Conservation (phyloP, 2,329 filamentous ascomycete species). For the Cladosporium halotolerans region DNA sequence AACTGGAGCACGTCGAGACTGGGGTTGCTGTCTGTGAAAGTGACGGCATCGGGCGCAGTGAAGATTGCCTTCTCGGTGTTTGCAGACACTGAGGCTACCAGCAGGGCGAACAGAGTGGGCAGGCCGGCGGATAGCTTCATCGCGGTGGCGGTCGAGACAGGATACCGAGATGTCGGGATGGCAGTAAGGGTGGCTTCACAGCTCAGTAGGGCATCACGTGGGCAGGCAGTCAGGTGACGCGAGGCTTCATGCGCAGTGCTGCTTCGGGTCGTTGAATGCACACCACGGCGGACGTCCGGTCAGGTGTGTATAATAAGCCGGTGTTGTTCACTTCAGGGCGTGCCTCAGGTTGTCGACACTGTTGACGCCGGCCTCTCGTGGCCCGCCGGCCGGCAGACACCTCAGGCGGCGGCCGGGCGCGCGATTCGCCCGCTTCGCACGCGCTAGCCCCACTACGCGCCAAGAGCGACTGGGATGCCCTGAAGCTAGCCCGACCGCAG, state of each 20-base stretch:
- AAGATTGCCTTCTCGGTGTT: conserved; percentile 95
- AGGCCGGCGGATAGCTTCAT: conserved; percentile 21
- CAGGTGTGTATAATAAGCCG: too few species aligned
- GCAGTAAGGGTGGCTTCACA: too few species aligned
- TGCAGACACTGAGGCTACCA: conserved; percentile 39
- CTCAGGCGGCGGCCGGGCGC: background rate
- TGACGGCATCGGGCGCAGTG: conserved; percentile 57
- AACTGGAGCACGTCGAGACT: conserved; percentile 58
- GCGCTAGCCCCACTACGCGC: background rate
- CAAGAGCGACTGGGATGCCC: conserved; percentile 8
- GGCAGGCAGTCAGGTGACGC: too few species aligned
- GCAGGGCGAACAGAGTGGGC: conserved; percentile 21
- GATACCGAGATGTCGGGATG: background rate
- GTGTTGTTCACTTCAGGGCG: too few species aligned
- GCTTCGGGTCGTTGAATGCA: too few species aligned
- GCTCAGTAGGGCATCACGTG: too few species aligned
- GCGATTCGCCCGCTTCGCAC: background rate
- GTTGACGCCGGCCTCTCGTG: too few species aligned
- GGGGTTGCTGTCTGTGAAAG: conserved; percentile 51
- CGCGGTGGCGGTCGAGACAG: conserved; percentile 14
- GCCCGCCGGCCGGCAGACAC: background rate
- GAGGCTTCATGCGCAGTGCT: too few species aligned
- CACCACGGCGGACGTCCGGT: too few species aligned
- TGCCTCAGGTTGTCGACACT: too few species aligned
- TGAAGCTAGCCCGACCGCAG: conserved; percentile 3